Conservation (phyloP, 2,329 filamentous ascomycete species). For the Fusarium equiseti region DNA sequence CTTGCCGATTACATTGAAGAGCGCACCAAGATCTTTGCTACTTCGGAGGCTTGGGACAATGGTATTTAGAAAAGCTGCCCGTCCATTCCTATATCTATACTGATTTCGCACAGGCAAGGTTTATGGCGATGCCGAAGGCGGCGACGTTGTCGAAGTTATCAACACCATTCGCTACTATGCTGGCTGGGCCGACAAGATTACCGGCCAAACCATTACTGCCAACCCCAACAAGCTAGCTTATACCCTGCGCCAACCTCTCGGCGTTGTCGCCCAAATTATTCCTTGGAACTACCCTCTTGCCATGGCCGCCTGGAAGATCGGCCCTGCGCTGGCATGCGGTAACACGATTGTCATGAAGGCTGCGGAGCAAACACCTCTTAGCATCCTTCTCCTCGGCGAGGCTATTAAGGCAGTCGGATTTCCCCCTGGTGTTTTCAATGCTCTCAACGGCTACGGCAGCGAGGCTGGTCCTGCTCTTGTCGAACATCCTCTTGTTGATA, state of each 20-base stretch:
- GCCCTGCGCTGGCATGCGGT: conserved; percentile 75
- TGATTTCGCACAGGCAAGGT: conserved; percentile 61
- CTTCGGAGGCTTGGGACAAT: conserved; percentile 77
- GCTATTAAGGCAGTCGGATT: conserved; percentile 80
- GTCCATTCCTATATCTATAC: conserved; percentile 53
- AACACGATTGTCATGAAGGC: conserved; percentile 80
- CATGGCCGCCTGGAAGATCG: conserved; percentile 85
- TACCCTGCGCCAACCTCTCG: conserved; percentile 67
- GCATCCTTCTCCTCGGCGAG: conserved; percentile 71
- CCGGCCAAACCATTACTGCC: conserved; percentile 83
- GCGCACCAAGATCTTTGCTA: conserved; percentile 63
- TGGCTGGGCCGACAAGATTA: conserved; percentile 88
- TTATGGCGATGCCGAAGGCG: conserved; percentile 69
- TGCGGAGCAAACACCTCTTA: conserved; percentile 81
- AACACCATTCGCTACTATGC: conserved; percentile 58
- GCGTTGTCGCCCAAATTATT: conserved; percentile 85
- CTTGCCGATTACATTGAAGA: conserved; percentile 71
- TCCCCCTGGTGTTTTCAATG: conserved; percentile 79
- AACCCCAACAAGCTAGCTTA: conserved; percentile 82
- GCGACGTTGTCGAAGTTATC: conserved; percentile 67
- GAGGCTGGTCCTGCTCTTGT: conserved; percentile 74
- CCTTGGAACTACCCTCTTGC: conserved; percentile 87
- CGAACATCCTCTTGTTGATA: conserved; percentile 73
- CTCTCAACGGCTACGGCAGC: conserved; percentile 81
- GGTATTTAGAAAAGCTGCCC: conserved; percentile 19